Percentiles rank a stretch among this genome's conserved stretches.
Conservation (phyloP, 1,284 basidiomycete genomes). For the Veloboletus limbatus region DNA sequence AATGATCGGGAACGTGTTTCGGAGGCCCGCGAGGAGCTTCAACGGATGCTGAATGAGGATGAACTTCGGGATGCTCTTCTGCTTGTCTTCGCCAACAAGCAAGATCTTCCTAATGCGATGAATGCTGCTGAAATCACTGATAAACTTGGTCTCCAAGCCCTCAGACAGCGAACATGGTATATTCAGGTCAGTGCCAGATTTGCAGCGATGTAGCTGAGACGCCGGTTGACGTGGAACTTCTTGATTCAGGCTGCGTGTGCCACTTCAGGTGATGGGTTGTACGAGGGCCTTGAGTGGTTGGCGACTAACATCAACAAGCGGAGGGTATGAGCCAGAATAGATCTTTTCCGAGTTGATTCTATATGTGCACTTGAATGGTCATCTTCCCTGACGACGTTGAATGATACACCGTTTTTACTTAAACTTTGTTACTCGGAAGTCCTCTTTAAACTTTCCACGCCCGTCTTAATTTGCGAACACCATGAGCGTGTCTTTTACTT, state of each 20-base stretch:
- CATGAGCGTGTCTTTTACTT: constrained; percentile 7
- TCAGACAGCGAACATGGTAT: constrained; percentile 98
- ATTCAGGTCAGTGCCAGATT: constrained; percentile 73
- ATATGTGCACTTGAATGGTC: constrained; percentile 46
- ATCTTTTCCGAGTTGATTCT: constrained; percentile 42
- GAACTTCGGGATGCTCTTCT: constrained; percentile 98
- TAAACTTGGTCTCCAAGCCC: constrained; percentile 96
- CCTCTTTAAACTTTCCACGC: constrained; percentile 13
- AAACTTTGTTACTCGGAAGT: constrained; percentile 24
- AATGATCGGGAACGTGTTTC: constrained; percentile 99
- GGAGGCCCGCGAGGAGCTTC: constrained; percentile 98
- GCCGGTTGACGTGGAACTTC: constrained; percentile 21
- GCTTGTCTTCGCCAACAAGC: constrained; percentile 99
- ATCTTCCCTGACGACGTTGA: constrained; percentile 41
- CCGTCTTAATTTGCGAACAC: constrained; percentile 8
- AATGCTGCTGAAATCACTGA: constrained; percentile 99
- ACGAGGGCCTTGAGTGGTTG: constrained; percentile 98
- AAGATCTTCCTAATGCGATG: constrained; percentile 99
- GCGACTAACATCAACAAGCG: constrained; percentile 82
- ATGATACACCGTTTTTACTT: constrained; percentile 35
- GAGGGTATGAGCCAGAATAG: constrained; percentile 52
- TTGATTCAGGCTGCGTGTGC: constrained; percentile 86
- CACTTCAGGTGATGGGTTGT: constrained; percentile 97
- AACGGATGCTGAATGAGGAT: constrained; percentile 99
- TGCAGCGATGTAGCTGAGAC: background rate